Evolutionary conservation across 352 stramenopile genomes (phyloP).

Genomic region (Phytophthora sp.): DNA sequence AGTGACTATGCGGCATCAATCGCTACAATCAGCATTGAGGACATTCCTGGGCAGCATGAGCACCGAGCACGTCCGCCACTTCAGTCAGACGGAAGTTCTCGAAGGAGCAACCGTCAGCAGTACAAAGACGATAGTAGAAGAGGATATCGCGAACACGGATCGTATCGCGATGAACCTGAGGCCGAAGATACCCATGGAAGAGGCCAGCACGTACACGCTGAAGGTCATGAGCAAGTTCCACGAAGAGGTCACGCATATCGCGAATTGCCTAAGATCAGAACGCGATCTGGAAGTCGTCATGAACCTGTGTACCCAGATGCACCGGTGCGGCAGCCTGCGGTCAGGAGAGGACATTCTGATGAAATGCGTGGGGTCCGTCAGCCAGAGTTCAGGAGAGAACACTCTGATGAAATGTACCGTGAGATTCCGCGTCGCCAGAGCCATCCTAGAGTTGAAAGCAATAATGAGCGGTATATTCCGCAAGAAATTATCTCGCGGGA

Average conservation of each 20-base stretch:
- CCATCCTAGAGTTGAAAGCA: not conserved
- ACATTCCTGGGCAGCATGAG: conserved; percentile 33
- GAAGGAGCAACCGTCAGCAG: conserved; percentile 6
- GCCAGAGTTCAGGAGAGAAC: conserved; percentile 18
- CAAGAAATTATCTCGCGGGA: not conserved
- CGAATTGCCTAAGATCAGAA: conserved; percentile 16
- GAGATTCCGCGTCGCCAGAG: conserved; percentile 3
- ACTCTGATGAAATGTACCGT: conserved; percentile 13
- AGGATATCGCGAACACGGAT: conserved; percentile 8
- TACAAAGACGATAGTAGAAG: conserved; percentile 12
- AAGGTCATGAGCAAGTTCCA: conserved; percentile 2
- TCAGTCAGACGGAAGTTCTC: conserved; percentile 18
- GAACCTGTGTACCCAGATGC: conserved; percentile 7
- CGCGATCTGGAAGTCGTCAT: conserved; percentile 17
- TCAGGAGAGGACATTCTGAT: conserved; percentile 24
- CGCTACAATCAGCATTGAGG: conserved; percentile 38
- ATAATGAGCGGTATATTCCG: conserved; percentile 3
- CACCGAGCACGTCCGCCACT: conserved; percentile 21
- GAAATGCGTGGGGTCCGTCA: no score
- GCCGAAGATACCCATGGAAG: conserved; percentile 2
- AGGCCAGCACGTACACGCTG: conserved; percentile 1
- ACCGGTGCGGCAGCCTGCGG: not conserved
- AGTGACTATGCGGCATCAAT: conserved; percentile 11
- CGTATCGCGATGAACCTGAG: conserved; percentile 6
- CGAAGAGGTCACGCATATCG: conserved; percentile 17